These are phyloP conservation scores for Delphinella strobiligena DNA, from an alignment of 2,329 filamentous ascomycete species.

Conservation along the genomic window DNA sequence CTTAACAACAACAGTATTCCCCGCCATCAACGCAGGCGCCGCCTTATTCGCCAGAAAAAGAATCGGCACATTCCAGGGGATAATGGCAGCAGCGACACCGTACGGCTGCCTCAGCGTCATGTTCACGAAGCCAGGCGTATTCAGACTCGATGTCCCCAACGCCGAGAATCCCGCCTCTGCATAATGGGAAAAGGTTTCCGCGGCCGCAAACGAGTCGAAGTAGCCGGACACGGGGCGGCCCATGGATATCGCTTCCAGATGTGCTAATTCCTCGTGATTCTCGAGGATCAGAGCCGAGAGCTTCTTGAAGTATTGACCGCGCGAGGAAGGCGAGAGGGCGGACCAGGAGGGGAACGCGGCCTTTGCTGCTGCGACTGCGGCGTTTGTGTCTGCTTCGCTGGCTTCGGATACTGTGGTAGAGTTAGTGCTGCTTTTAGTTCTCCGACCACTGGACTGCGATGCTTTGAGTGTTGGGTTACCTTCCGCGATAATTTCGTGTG, in stretches of 20 bases:
- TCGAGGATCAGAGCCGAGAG: conserved; percentile 33
- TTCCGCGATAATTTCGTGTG: too few species aligned
- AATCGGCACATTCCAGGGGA: conserved; percentile 45
- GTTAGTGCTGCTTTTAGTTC: too few species aligned
- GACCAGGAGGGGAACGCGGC: too few species aligned
- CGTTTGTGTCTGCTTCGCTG: too few species aligned
- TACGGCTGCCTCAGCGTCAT: conserved; percentile 37
- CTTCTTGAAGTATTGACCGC: too few species aligned
- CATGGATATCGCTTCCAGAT: conserved; percentile 35
- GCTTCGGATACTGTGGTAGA: too few species aligned
- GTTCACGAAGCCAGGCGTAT: conserved; percentile 36
- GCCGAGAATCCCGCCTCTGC: conserved; percentile 31
- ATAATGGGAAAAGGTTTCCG: conserved; percentile 29
- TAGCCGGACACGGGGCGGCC: conserved; percentile 30
- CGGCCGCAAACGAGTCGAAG: conserved; percentile 26
- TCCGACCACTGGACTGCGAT: too few species aligned
- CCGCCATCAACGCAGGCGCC: conserved; percentile 47
- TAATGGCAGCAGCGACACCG: conserved; percentile 44
- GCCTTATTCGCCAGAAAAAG: conserved; percentile 40
- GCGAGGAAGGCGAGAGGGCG: too few species aligned
- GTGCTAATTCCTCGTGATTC: conserved; percentile 31
- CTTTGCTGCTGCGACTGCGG: too few species aligned
- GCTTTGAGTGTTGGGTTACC: too few species aligned
- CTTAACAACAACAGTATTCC: conserved; percentile 50
- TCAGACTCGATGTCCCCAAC: conserved; percentile 32